Percentiles rank a stretch among this genome's conserved stretches.
These are phyloP conservation scores for Aspergillus sclerotioniger DNA, from an alignment of 495 filamentous ascomycete species.

Conservation along the genomic window DNA sequence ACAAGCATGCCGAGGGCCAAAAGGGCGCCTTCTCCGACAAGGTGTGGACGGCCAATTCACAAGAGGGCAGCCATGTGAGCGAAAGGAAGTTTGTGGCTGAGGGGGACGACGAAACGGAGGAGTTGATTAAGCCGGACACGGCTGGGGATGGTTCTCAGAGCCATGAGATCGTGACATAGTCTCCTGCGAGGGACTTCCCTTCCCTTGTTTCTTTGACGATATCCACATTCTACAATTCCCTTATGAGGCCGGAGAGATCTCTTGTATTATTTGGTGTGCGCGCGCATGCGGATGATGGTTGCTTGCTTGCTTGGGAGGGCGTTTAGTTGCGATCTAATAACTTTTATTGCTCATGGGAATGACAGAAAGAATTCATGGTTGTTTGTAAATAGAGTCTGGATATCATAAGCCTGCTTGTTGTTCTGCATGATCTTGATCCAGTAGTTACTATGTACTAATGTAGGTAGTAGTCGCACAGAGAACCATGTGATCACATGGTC, in stretches of 20 bases:
- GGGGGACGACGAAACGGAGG: conserved; percentile 59
- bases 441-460: too few species aligned
- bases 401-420: conserved; percentile 11
- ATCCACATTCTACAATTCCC: too few species aligned
- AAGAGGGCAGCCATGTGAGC: conserved; percentile 66
- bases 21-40: conserved; percentile 76
- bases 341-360: conserved; percentile 23
- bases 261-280: conserved; percentile 34
- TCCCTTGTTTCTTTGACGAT: conserved; percentile 4
- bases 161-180: conserved; percentile 41
- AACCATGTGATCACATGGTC: too few species aligned
- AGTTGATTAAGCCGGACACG: conserved; percentile 72
- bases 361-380: conserved; percentile 12
- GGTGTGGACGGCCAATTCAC: conserved; percentile 74
- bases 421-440: neutral
- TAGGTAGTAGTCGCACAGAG: too few species aligned
- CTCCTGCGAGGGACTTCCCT: conserved; percentile 4
- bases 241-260: conserved; percentile 17
- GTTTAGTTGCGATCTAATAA: conserved; percentile 33
- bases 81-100: conserved; percentile 90
- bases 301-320: conserved; percentile 32
- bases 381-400: conserved; percentile 32
- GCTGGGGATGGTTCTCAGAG: conserved; percentile 28
- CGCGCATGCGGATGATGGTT: conserved; percentile 24
- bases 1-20: conserved; percentile 92